Base-by-base conservation (phyloP, 306 rosid genomes). In the Cucurbita argyrosperma region DNA sequence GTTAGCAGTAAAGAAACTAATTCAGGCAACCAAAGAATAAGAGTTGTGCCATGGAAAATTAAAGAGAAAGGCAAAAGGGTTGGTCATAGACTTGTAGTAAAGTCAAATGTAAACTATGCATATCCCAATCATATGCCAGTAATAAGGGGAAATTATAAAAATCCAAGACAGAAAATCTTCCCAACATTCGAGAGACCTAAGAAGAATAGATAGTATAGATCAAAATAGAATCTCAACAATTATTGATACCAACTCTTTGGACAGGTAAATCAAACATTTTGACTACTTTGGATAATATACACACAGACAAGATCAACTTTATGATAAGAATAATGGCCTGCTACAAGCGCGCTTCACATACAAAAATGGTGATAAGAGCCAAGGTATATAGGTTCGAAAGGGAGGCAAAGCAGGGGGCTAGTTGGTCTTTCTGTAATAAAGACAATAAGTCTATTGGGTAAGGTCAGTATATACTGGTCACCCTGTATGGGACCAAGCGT, bases 1-100 rank as follows among this genome's bases (percentile, higher is more conserved):
- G 69, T 76, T 53, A 85, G 80, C 38, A 45, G 74, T 40, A 64
- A 18, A 64, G 35, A 64, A n/a, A 64, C 71, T 18, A 64, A 64
- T 10, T 42, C 4, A 42, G 52, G 37, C 37, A 42, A 42, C 71
- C 45, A 62, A 61, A 61, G 68, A 37, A 61, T 37, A 14, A 7
- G 67, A 63, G 16, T 64, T 26, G 50, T 63, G 15, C 16, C 8
- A 5, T 40, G 19, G 51, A 64, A n/a, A 8, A 40, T 64, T n/a
- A 64, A 64, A 64, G 21, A 40, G 50, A 40, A 18, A 42, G 19
- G 30, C 7, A 18, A 64, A 42, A 42, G 35, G 35, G 35, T 30
- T 30, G 35, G 35, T 30, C 35, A 30, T 30, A 30, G 35, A 30
- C 35, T 30, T 0, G 35, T 30, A 2, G 35, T 30, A 30, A 30